These are phyloP conservation scores for Parastagonospora avenae DNA, from an alignment of 2,329 filamentous ascomycete species.

Conservation along the genomic window DNA sequence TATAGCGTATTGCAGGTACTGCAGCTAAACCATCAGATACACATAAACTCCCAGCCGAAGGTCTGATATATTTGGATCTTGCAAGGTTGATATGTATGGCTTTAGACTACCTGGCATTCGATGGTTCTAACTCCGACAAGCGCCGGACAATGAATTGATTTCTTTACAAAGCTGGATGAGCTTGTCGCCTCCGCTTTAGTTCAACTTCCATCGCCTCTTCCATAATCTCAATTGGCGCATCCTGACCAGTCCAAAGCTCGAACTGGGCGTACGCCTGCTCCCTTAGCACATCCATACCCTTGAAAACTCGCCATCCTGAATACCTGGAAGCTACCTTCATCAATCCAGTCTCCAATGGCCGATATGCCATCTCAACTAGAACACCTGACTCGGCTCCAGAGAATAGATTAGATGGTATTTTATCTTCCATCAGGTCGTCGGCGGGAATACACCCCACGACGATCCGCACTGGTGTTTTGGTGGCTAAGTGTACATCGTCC, in stretches of 20 bases:
- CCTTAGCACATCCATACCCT: constrained; percentile 1
- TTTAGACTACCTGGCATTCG: too few species aligned
- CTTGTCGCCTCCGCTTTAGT: not conserved
- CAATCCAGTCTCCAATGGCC: constrained; percentile 3
- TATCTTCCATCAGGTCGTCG: not conserved
- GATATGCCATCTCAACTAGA: constrained; percentile 7
- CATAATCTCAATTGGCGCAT: not conserved
- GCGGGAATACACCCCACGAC: not conserved
- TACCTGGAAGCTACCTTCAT: constrained; percentile 1
- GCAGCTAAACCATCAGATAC: too few species aligned
- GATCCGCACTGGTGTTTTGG: not conserved
- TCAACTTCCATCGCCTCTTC: not conserved
- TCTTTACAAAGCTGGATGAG: not conserved
- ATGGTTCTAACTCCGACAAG: too few species aligned
- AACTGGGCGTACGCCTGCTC: constrained; percentile 6
- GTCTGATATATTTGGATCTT: too few species aligned
- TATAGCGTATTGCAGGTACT: too few species aligned
- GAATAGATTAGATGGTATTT: constrained; percentile 1
- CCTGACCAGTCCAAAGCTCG: not conserved
- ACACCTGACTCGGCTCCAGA: not conserved
- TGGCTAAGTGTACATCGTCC: not conserved
- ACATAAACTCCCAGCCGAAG: too few species aligned
- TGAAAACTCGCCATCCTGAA: constrained; percentile 1
- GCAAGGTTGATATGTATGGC: too few species aligned
- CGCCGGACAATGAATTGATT: not conserved